Base-by-base conservation (phyloP, 768 basidiomycete genomes). In the Boletus subcaerulescens region DNA sequence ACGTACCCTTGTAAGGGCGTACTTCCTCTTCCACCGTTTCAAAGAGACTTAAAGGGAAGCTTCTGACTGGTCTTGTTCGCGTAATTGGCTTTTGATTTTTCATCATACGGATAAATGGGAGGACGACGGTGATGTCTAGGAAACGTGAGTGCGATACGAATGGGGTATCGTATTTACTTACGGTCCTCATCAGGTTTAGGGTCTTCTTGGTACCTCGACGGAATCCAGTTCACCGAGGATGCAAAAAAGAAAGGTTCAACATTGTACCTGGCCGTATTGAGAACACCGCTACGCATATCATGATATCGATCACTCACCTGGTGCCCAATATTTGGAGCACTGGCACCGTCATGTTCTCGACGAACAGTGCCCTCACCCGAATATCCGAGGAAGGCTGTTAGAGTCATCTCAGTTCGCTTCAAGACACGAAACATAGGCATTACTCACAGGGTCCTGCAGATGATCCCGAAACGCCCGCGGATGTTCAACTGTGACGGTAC, bases 191-290 rank as follows among this genome's bases (percentile, higher is more conserved):
- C 66, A 22, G 63, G 55, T 20, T 63, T 56, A 2, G 77, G 66
- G 40, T 79, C 79, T 61, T 85, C 84, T 57, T 84, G 77, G 41
- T 80, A 87, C 50, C 83, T 79, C 1, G 83, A 82, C 0, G 85
- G 86, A 45, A 86, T 87, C 84, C 83, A 85, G 58, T 82, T 85
- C 14, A 78, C 63, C 0, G 83, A 80, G 2, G 83, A 84, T 0
- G 83, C 80, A 61, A 84, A 86, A 62, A 81, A 85, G 69, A 85
- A 85, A 1, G 84, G 84, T 56, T 85, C 84, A 39, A 85, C 75
- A 52, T 77, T 76, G 55, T 79, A 84, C 62, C 84, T 73, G 24
- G 9, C 14, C 10, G n/a, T 14, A 24, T 43, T 55, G 45, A 61
- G 51, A 36, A 11, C 5, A 5, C n/a, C 22, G 20, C 24, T 29